A percentile compares a stretch with the other conserved stretches of the same genome.
Evolutionary conservation across 768 basidiomycete species (phyloP).

Genomic region (Pisolithus albus): DNA sequence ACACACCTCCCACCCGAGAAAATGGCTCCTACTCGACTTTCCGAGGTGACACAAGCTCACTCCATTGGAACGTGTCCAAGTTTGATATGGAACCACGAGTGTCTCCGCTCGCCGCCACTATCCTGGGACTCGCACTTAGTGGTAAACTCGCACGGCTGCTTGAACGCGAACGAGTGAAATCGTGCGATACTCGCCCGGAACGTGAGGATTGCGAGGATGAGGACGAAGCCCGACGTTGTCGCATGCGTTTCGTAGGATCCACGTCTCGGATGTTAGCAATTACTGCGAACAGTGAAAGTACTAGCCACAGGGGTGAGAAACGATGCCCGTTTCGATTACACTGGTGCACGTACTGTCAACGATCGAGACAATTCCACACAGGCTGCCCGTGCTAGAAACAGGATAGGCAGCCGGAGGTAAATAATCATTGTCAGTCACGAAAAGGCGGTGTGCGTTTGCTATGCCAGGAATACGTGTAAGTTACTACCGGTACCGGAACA

Average conservation of each 20-base stretch:
- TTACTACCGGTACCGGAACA: background rate
- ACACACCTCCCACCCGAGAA: background rate
- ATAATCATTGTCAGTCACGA: constrained; percentile 59
- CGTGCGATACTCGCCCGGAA: constrained; percentile 30
- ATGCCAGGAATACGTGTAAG: background rate
- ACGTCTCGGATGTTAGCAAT: constrained; percentile 66
- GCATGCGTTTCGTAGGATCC: constrained; percentile 72
- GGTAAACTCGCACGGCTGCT: constrained; percentile 36
- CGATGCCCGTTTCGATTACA: background rate
- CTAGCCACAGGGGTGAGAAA: constrained; percentile 28
- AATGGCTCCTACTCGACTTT: constrained; percentile 9
- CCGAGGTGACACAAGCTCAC: constrained; percentile 25
- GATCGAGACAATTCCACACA: constrained; percentile 74
- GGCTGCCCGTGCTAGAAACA: constrained; percentile 34
- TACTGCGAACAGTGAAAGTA: constrained; percentile 73
- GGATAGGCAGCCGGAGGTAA: constrained; percentile 41
- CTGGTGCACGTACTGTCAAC: constrained; percentile 58
- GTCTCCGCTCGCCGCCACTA: constrained; percentile 24
- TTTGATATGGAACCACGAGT: constrained; percentile 26
- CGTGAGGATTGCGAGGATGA: constrained; percentile 52
- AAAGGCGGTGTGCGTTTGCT: constrained; percentile 78
- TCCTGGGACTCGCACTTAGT: constrained; percentile 26
- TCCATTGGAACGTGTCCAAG: constrained; percentile 29
- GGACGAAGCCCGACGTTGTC: constrained; percentile 73
- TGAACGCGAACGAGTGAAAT: constrained; percentile 35